Evolutionary conservation across 2,329 filamentous ascomycete species (phyloP).

Genomic region (Rutstroemia sp.): DNA sequence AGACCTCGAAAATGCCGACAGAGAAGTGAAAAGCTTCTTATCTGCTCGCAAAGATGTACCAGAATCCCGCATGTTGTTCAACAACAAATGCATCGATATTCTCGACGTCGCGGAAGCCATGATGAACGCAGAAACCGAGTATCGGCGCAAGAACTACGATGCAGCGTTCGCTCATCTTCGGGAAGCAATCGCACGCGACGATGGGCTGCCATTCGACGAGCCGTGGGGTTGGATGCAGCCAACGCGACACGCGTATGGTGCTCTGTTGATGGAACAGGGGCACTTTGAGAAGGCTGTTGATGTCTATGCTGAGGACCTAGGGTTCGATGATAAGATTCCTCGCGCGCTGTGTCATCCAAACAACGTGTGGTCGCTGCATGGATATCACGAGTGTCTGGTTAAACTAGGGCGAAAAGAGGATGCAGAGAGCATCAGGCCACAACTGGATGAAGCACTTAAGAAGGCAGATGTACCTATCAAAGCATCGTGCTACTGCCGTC

Average conservation of each 20-base stretch:
- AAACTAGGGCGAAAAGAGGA: constrained; percentile 39
- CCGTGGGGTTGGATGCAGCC: constrained; percentile 80
- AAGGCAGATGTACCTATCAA: constrained; percentile 52
- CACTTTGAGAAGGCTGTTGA: constrained; percentile 46
- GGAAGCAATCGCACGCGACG: constrained; percentile 51
- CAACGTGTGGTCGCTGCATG: constrained; percentile 71
- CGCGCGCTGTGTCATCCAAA: constrained; percentile 60
- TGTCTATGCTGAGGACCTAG: constrained; percentile 56
- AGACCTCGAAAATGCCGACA: constrained; percentile 45
- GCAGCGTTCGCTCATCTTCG: constrained; percentile 52
- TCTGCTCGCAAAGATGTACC: constrained; percentile 46
- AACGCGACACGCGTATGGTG: constrained; percentile 62
- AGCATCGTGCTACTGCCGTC: constrained; percentile 51
- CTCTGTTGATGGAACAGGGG: constrained; percentile 60
- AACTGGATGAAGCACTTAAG: constrained; percentile 44
- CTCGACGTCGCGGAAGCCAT: constrained; percentile 55
- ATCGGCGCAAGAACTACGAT: constrained; percentile 52
- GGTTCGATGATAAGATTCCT: constrained; percentile 51
- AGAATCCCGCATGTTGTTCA: constrained; percentile 56
- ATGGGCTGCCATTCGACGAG: constrained; percentile 61
- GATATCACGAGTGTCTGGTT: constrained; percentile 62
- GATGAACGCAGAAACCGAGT: constrained; percentile 68
- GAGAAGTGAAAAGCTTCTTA: constrained; percentile 43
- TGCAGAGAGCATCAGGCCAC: constrained; percentile 38
- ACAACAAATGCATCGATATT: constrained; percentile 58